phyloP scores from a whole-genome alignment of 2,329 filamentous ascomycete species.

The Claviceps sp. region DNA sequence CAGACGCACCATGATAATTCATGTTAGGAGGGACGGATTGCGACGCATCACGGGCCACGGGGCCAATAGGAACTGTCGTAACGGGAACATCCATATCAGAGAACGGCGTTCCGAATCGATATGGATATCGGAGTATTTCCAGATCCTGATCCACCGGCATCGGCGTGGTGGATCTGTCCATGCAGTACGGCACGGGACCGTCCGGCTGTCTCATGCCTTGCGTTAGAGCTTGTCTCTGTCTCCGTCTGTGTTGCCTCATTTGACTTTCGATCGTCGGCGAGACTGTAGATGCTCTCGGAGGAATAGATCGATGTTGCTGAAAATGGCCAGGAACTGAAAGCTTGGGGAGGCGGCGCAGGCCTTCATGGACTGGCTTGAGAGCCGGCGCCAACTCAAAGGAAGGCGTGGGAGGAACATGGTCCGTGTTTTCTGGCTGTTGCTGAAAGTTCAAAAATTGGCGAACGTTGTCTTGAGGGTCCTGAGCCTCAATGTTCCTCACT shows the following conservation, averaged over 20 bases:
- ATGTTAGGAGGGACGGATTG: slow-evolving; percentile 92
- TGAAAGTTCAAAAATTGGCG: slow-evolving; percentile 85
- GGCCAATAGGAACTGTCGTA: slow-evolving; percentile 56
- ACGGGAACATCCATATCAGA: slow-evolving; percentile 84
- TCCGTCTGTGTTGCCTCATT: slow-evolving; percentile 12
- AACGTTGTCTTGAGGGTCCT: slow-evolving; percentile 86
- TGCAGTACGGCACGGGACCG: slow-evolving; percentile 35
- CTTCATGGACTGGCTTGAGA: slow-evolving; percentile 34
- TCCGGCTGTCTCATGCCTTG: slow-evolving; percentile 11
- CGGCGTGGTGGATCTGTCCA: slow-evolving; percentile 34
- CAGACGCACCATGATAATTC: slow-evolving; percentile 49
- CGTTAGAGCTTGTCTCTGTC: slow-evolving; percentile 14
- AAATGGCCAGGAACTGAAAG: slow-evolving; percentile 41
- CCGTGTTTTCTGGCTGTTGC: slow-evolving; percentile 33
- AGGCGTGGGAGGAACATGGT: slow-evolving; percentile 54
- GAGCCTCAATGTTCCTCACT: slow-evolving; percentile 53
- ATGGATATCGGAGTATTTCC: slow-evolving; percentile 44
- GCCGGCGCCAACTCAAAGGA: slow-evolving; percentile 51
- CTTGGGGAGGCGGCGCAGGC: slow-evolving; percentile 46
- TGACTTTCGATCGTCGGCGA: slow-evolving; percentile 14
- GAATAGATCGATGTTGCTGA: slow-evolving; percentile 15
- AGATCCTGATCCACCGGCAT: slow-evolving; percentile 43
- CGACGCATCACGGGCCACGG: slow-evolving; percentile 63
- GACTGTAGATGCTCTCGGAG: slow-evolving; percentile 15
- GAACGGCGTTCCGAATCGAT: slow-evolving; percentile 73